Base-by-base conservation (phyloP, 495 filamentous ascomycete genomes). In the Ramalina peruviana region DNA sequence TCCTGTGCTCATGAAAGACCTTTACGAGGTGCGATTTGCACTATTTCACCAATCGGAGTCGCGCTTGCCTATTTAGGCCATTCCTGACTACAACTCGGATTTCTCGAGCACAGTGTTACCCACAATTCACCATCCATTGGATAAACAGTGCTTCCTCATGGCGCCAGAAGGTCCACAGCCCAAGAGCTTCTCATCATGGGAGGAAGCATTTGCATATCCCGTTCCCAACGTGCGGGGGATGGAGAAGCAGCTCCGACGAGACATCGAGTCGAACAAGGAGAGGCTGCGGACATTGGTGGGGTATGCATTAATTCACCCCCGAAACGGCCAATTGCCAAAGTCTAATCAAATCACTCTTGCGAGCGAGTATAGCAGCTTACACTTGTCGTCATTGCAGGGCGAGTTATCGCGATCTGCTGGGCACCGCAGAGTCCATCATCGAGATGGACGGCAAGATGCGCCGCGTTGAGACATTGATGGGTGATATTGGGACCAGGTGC, bases 231-330 rank as follows among this genome's bases (percentile, higher is more conserved):
- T 81, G 46, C 79, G 78, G 27, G 72, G 72, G 38, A 68, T 84
- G 63, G 78, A 81, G 59, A 70, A 73, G 59, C 75, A 81, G 65
- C 69, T 84, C 49, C 79, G 78, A 13, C 67, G 66, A 42, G 73
- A 81, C 60, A 72, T 89, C 57, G 75, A 80, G 41, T 86, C 84
- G 67, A 94, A 90, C 66, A 83, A 83, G 59, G 82, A 86, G 61
- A 86, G 85, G 59, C 75, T 97, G 65, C 82, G 92, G 65, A 83
- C 83, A 42, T 80, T 94, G 51, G 92, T 97, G 58, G 93, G 92
- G 83, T 83, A 70, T 53, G 73, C 53, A 23, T 13, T 13, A 27
- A 45, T 45, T 4, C 20, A 4, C 42, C 15, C 12, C 23, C 4
- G 6, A 16, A 25, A 25, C 23, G 4, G 23, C 23, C 3, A 25